Evolutionary conservation across 1,284 basidiomycete species (phyloP), one percentile per base, ranked within the genome.

Genomic region (Ustilago crameri): DNA sequence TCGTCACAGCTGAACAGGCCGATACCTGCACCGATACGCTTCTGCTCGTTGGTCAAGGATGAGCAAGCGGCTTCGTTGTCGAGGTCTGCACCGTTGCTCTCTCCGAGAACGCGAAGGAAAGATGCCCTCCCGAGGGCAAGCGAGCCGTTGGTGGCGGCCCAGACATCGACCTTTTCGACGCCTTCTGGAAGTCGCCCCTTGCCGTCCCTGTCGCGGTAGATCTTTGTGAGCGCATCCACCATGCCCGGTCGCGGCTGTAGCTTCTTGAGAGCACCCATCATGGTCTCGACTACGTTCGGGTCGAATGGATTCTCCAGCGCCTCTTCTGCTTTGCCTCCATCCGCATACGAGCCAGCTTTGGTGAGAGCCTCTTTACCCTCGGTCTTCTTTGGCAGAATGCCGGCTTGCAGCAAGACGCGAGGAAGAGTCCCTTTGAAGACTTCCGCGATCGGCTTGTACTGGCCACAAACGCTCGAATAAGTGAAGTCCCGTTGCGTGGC

Each of bases 1-100:
- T 80, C 78, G 55, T 80, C 78, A 45, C 78, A 80, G 51, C 68
- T 73, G 32, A 75, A 77, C 5, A 79, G 41, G 9, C 75, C 75
- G 15, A 78, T 58, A 2, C 69, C 75, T 2, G 59, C 12, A 12
- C 74, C 71, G 2, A 57, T 44, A 5, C 42, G 27, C 9, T 51
- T 60, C 27, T 63, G 26, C 32, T 50, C 14, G n/a, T 32, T 48
- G 4, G 54, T 45, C 1, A 53, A 48, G 34, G 62, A 50, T 10
- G 48, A 35, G 10, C 58, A 41, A n/a, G 70, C 51, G 3, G 68
- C 63, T 9, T 59, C 62, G n/a, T 45, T 62, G 41, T 68, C 64
- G 24, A 80, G 65, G 23, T 74, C 70, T 9, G 53, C 60, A 7
- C 70, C 70, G 23, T 68, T 57, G 5, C 22, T 45, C 3, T 65